Conservation (phyloP, 768 basidiomycete species). For the Pluteus cervinus region DNA sequence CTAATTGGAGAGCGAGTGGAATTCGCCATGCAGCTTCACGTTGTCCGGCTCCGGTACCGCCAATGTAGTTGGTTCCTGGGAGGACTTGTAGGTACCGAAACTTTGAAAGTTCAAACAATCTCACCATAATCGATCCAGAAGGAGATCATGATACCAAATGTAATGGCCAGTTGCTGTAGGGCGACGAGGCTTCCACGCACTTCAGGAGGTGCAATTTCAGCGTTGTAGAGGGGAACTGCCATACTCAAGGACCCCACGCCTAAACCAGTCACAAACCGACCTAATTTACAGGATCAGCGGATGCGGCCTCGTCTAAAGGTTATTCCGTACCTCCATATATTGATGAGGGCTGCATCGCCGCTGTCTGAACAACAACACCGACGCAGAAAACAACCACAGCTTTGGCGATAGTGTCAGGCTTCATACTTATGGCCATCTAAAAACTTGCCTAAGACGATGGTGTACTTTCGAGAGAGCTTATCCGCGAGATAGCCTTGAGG, state of each 20-base stretch:
- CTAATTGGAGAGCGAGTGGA: slow-evolving; percentile 67
- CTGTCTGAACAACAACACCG: slow-evolving; percentile 70
- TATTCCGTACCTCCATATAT: slow-evolving; percentile 52
- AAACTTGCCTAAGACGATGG: slow-evolving; percentile 49
- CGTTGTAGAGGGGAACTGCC: slow-evolving; percentile 79
- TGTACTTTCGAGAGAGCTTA: slow-evolving; percentile 67
- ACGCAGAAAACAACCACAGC: slow-evolving; percentile 59
- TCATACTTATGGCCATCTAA: not conserved
- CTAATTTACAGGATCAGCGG: slow-evolving; percentile 19
- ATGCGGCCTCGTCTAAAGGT: not conserved
- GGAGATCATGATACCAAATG: slow-evolving; percentile 69
- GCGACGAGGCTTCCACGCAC: slow-evolving; percentile 78
- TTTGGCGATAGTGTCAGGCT: slow-evolving; percentile 14
- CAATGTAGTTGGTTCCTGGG: slow-evolving; percentile 61
- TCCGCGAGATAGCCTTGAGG: slow-evolving; percentile 55
- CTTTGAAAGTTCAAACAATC: slow-evolving; percentile 26
- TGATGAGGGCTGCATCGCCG: slow-evolving; percentile 47
- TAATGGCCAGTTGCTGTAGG: slow-evolving; percentile 78
- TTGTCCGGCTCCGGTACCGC: slow-evolving; percentile 51
- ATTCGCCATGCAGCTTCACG: slow-evolving; percentile 71
- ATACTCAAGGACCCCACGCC: slow-evolving; percentile 79
- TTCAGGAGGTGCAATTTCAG: slow-evolving; percentile 69
- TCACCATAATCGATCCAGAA: slow-evolving; percentile 49
- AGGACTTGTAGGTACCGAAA: slow-evolving; percentile 32
- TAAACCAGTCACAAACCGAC: slow-evolving; percentile 74